Percentiles rank a stretch among this genome's conserved stretches.
phyloP scores from a whole-genome alignment of 2,329 filamentous ascomycete genomes.

The Colletotrichum filicis region DNA sequence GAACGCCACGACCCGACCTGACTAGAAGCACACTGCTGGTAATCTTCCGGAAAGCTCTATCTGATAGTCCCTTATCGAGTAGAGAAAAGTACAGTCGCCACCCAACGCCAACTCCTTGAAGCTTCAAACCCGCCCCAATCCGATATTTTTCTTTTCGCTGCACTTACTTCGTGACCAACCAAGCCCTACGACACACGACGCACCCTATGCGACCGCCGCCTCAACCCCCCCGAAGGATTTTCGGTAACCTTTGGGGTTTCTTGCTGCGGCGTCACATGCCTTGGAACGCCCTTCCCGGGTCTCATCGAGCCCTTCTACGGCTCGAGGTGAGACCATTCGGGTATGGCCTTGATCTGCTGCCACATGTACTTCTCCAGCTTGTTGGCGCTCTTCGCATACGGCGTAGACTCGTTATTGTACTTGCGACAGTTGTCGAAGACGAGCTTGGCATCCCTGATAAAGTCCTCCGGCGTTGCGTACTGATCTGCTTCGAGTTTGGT shows the following conservation, averaged over 20 bases:
- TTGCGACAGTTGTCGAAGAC: slow-evolving; percentile 95
- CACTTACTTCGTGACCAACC: slow-evolving; percentile 11
- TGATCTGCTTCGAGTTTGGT: slow-evolving; percentile 92
- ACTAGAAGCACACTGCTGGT: background rate
- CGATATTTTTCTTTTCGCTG: slow-evolving; percentile 15
- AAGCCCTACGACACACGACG: slow-evolving; percentile 10
- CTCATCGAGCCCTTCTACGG: slow-evolving; percentile 48
- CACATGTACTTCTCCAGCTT: slow-evolving; percentile 96
- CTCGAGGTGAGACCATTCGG: slow-evolving; percentile 84
- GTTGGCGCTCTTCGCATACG: slow-evolving; percentile 94
- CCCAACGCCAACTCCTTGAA: slow-evolving; percentile 25
- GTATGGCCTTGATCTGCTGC: slow-evolving; percentile 89
- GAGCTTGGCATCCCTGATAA: slow-evolving; percentile 87
- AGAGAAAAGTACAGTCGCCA: background rate
- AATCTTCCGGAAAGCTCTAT: background rate
- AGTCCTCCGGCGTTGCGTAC: slow-evolving; percentile 92
- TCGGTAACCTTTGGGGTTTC: background rate
- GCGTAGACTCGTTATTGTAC: slow-evolving; percentile 96
- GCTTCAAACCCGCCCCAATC: background rate
- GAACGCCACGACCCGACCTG: background rate
- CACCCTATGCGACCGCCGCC: slow-evolving; percentile 22
- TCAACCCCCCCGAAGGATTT: background rate
- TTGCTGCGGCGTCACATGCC: background rate
- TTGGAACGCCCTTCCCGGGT: slow-evolving; percentile 1
- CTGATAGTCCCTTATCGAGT: background rate